Base-by-base conservation (phyloP, 225 moss, liverwort and hornwort genomes). In the Rhytidiadelphus loreus region DNA sequence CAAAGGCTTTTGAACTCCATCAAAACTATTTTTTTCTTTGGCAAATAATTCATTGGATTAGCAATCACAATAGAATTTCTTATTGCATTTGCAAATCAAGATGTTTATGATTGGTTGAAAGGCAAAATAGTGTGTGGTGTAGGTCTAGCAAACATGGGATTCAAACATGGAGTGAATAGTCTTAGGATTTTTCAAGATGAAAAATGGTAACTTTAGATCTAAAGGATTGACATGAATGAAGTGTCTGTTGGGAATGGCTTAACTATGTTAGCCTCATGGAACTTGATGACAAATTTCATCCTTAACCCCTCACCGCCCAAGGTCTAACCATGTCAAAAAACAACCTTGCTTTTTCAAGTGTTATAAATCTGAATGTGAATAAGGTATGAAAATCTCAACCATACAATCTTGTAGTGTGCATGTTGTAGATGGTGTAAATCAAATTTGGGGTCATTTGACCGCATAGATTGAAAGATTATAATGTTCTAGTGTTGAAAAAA, bases 181-280 rank as follows among this genome's bases (percentile, higher is more conserved):
- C 5, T 41, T 5, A 1, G 8, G 4, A 15, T 71, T 71, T 71
- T 16, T 0, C 2, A 1, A 43, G 41, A 25, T 41, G 41, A 26
- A 71, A 26, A 25, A 43, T 4, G 26, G 3, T 71, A 43, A 9
- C 3, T 71, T 1, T 0, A 16, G n/a, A 1, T 43, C 0, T 43
- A 0, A 5, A 26, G 14, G 26, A 26, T 2, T 3, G 0, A 0
- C 7, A 1, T 41, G 41, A 41, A 23, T 69, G 24, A 39, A 69
- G 69, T 2, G 0, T 23, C 4, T 68, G 3, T 37, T 37, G 11
- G 20, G 20, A 20, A 35, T 41, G 71, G 9, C 15, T 71, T 16
- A 15, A 43, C 43, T 43, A 43, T 43, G 2, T 9, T 26, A 71
- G 71, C 16, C 2, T 19, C 35, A 35, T 65, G 8, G 11, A 64